These are phyloP conservation scores for Danielia oregonensis DNA, from an alignment of 805 yeast genomes.

Conservation along the genomic window DNA sequence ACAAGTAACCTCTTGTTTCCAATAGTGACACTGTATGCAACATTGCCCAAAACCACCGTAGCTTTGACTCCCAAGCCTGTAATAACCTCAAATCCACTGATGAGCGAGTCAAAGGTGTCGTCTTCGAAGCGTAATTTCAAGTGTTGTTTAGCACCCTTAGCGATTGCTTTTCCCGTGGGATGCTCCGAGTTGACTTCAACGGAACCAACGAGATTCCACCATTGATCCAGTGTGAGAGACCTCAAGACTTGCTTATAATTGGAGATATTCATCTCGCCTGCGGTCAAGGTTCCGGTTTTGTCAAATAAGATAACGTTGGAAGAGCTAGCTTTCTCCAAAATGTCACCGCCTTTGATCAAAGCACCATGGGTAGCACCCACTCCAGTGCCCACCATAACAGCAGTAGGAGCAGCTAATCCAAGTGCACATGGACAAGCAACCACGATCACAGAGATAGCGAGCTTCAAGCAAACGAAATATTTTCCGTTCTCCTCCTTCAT, in stretches of 20 bases:
- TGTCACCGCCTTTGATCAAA: conserved; percentile 88
- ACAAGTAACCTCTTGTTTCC: conserved; percentile 51
- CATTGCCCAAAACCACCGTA: conserved; percentile 15
- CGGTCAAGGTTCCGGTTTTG: conserved; percentile 93
- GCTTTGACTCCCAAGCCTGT: conserved; percentile 48
- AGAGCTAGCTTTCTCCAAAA: conserved; percentile 67
- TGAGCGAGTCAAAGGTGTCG: conserved; percentile 21
- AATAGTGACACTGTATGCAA: conserved; percentile 20
- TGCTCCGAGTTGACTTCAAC: conserved; percentile 78
- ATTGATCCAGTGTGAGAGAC: conserved; percentile 17
- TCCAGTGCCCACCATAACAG: conserved; percentile 98
- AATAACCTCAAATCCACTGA: conserved; percentile 33
- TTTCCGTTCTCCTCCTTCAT: conserved; percentile 46
- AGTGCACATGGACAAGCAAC: conserved; percentile 99
- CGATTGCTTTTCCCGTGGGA: conserved; percentile 78
- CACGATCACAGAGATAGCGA: conserved; percentile 88
- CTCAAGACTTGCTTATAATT: conserved; percentile 1
- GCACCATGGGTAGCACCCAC: conserved; percentile 90
- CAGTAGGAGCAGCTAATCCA: conserved; percentile 97
- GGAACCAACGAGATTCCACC: conserved; percentile 55
- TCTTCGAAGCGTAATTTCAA: conserved; percentile 31
- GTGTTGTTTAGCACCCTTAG: conserved; percentile 27
- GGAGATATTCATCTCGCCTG: conserved; percentile 64
- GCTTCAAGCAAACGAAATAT: conserved; percentile 64
- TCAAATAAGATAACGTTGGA: conserved; percentile 76